phyloP scores from a whole-genome alignment of 2,329 filamentous ascomycete genomes.

The Fusarium sp. region DNA sequence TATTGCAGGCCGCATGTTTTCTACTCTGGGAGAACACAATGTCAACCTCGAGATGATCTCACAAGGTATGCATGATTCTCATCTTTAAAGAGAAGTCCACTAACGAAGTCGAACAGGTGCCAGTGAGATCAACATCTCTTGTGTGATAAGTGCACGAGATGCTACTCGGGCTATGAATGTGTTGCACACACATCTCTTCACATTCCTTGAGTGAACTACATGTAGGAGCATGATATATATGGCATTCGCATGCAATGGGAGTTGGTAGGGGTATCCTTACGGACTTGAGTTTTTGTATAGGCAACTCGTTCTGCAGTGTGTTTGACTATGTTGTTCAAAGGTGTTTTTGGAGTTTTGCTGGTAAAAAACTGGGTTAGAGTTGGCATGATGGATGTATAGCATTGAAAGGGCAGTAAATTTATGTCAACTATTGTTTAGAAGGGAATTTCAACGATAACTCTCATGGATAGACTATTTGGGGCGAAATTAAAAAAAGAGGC shows the following conservation, averaged over 20 bases:
- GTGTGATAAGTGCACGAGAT: conserved; percentile 91
- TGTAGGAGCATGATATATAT: neutral
- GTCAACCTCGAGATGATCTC: conserved; percentile 99
- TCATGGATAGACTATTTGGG: neutral
- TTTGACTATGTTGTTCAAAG: conserved; percentile 5
- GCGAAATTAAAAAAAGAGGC: neutral
- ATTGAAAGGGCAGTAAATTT: neutral
- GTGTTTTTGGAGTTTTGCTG: conserved; percentile 32
- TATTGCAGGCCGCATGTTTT: conserved; percentile 94
- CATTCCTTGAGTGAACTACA: conserved; percentile 78
- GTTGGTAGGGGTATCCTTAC: conserved; percentile 15
- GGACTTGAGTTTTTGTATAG: neutral
- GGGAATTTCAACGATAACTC: neutral
- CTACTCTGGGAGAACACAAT: conserved; percentile 89
- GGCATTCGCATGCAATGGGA: conserved; percentile 18
- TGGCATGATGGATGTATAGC: neutral
- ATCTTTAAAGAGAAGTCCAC: neutral
- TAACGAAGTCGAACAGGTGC: conserved; percentile 69
- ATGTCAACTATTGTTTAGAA: neutral
- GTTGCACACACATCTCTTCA: conserved; percentile 95
- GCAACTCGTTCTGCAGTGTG: neutral
- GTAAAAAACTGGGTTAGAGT: conserved; percentile 24
- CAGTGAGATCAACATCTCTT: conserved; percentile 99
- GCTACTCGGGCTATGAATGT: conserved; percentile 95
- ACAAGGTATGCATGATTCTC: conserved; percentile 72